Percentiles rank a stretch among this genome's conserved stretches.
phyloP scores from a whole-genome alignment of 2,329 filamentous ascomycete species.

The Harringtonia aguacate region DNA sequence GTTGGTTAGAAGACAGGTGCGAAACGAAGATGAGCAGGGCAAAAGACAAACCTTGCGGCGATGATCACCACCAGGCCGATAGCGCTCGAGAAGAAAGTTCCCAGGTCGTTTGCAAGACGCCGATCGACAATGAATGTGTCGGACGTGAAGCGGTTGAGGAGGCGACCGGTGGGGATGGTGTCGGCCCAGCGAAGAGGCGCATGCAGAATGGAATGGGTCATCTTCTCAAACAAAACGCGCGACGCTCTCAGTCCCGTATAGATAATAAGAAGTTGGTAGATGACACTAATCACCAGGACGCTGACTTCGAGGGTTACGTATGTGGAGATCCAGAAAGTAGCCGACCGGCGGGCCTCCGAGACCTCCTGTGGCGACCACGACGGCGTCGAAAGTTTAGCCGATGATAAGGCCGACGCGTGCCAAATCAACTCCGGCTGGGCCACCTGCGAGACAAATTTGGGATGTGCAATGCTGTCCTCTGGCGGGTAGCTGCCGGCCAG shows the following conservation, averaged over 20 bases:
- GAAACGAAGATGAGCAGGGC: neutral
- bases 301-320: conserved; percentile 19
- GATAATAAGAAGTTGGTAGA: conserved; percentile 17
- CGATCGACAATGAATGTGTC: conserved; percentile 28
- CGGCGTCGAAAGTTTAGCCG: neutral
- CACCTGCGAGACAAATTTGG: conserved; percentile 7
- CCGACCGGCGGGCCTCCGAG: conserved; percentile 9
- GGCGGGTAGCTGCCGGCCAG: conserved; percentile 17
- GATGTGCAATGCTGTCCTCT: conserved; percentile 1
- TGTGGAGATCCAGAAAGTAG: conserved; percentile 18
- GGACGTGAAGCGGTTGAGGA: conserved; percentile 30
- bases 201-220: conserved; percentile 24
- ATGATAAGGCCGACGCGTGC: neutral
- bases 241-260: conserved; percentile 20
- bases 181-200: conserved; percentile 30
- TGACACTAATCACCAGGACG: conserved; percentile 8
- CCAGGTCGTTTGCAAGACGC: conserved; percentile 19
- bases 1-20: neutral
- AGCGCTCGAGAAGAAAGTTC: conserved; percentile 17
- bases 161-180: conserved; percentile 27
- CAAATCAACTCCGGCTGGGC: conserved; percentile 5
- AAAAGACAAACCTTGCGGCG: conserved; percentile 19
- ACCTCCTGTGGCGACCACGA: neutral
- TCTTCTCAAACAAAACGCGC: conserved; percentile 19
- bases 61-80: conserved; percentile 24